Evolutionary conservation across 2,329 filamentous ascomycete species (phyloP), one percentile per base, ranked within the genome.

Genomic region (Neopestalotiopsis rosae): DNA sequence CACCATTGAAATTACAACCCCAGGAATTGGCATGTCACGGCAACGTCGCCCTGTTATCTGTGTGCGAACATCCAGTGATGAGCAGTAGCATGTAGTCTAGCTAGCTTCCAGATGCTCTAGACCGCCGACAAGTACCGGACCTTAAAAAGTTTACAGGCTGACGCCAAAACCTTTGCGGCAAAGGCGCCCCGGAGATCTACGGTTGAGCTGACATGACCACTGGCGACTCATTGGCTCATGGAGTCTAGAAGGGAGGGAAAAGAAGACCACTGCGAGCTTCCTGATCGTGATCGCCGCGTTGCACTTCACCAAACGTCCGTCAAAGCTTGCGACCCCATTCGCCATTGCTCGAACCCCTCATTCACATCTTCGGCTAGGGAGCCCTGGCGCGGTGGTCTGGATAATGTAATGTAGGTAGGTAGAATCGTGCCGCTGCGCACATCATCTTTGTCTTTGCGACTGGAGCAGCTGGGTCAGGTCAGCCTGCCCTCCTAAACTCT

Each of bases 91-190:
- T 52, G 34, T 63, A 40, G 66, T 63, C 66, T 38, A 24, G 42
- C 34, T 67, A 28, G 20, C 57, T 66, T 28, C 57, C 59, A 67
- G 66, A 42, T 63, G 66, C 58, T 67, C 66, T 62, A 67, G 59
- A 67, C 45, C 58, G 17, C 12, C 59, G 30, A 52, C 59, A 24
- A 56, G 28, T 40, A 32, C 66, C 34, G n/a, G 66, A 14, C n/a
- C 58, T 17, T 34, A 14, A 34, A 30, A 34, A 30, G 20, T n/a
- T 14, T 13, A 62, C 66, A 14, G 58, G 57, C 65, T 67, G 65
- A 61, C 65, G 49, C 12, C 32, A n/a, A 45, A 32, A 28, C 57
- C 20, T 28, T 52, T 52, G 45, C 45, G 45, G 45, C 45, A 52
- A 52, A n/a, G 45, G 45, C 45, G 45, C 45, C 34, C 45, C 45